phyloP scores from a whole-genome alignment of 306 rosid genomes.

The Quercus bicolor region DNA sequence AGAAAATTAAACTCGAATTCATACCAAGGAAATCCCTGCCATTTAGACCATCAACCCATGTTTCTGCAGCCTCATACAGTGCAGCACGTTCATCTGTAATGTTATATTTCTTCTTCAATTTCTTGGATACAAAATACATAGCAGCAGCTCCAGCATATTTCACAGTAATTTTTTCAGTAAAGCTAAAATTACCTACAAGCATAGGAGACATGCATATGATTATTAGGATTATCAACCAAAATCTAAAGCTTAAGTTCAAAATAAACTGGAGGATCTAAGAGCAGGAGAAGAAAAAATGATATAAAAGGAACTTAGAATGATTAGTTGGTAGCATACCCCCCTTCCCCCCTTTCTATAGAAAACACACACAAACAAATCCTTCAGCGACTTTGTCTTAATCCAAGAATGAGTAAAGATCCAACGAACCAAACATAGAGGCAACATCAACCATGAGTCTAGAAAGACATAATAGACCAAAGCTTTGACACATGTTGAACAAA shows the following conservation, averaged over 20 bases:
- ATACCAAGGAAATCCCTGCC: slow-evolving; percentile 90
- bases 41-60: slow-evolving; percentile 88
- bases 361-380: background rate
- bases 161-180: slow-evolving; percentile 64
- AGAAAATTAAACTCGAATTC: slow-evolving; percentile 12
- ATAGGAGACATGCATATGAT: background rate
- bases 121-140: slow-evolving; percentile 95
- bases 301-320: background rate
- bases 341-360: background rate
- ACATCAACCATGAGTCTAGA: background rate
- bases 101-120: slow-evolving; percentile 89
- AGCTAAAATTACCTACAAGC: slow-evolving; percentile 79
- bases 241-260: slow-evolving; percentile 13
- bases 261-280: background rate
- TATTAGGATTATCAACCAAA: background rate
- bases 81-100: slow-evolving; percentile 92
- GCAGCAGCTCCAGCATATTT: slow-evolving; percentile 98
- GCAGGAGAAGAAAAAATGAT: background rate
- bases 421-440: background rate
- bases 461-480: background rate
- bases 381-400: background rate
- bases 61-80: slow-evolving; percentile 90
- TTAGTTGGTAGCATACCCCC: background rate
- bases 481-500: background rate
- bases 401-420: background rate